Evolutionary conservation across 768 basidiomycete species (phyloP), one percentile per base, ranked within the genome.

Genomic region (Dacryopinax spathularia): DNA sequence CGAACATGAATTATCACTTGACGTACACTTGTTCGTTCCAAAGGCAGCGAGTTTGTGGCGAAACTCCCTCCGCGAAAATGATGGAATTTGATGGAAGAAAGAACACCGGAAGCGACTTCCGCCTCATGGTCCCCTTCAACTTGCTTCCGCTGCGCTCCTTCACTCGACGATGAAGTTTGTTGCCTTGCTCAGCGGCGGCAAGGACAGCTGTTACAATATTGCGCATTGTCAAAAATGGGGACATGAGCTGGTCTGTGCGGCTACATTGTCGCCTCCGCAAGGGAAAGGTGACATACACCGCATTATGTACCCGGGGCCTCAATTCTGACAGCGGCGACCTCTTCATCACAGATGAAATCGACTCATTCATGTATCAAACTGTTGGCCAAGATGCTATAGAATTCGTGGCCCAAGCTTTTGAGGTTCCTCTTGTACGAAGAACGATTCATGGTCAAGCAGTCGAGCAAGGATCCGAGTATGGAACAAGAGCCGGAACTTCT

Each of bases 351-450:
- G 96, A 98, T 79, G 96, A 99, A 78, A 83, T 98, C 70, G 94
- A 99, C 74, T 97, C 94, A 25, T 98, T 92, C 76, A 80, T 99
- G 73, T 99, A 97, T 74, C 96, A 99, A 73, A 97, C 95, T n/a
- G 94, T 99, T 29, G 96, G 94, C 0, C 94, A 97, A 71, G 90
- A 92, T 64, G 91, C 91, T 18, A 86, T 98, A 64, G 84, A 89
- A 60, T 79, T 87, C 60, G 86, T 98, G 63, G 93, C 92, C 22
- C 78, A 79, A 60, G 91, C 95, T 1, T 78, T 98, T 63, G 87
- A 84, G 16, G 83, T 95, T 1, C 96, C 96, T 9, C 79, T 98
- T 10, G 90, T 88, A 76, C 82, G 89, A 31, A 80, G 82, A 64
- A 78, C 89, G 33, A 98, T 99, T 65, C 78, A 77, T 9, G 96